Evolutionary conservation across 805 yeast species (phyloP).

Genomic region (Tetrapisispora namnaoensis): DNA sequence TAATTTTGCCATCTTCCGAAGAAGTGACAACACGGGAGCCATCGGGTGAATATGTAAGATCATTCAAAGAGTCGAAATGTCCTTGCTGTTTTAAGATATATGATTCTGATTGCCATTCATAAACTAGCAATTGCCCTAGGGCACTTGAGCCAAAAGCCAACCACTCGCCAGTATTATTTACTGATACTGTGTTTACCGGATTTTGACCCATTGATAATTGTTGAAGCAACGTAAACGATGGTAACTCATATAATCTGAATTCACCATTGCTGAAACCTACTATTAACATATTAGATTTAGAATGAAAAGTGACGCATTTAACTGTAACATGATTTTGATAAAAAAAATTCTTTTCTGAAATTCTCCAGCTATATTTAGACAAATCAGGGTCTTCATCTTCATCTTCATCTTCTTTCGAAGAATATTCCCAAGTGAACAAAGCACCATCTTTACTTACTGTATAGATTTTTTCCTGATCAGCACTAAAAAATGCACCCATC

Average conservation of each 20-base stretch:
- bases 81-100: slow-evolving; percentile 94
- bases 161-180: slow-evolving; percentile 91
- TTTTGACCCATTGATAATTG: slow-evolving; percentile 88
- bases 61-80: slow-evolving; percentile 83
- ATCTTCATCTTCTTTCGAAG: slow-evolving; percentile 41
- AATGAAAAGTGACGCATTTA: slow-evolving; percentile 76
- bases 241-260: slow-evolving; percentile 82
- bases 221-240: slow-evolving; percentile 70
- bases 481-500: slow-evolving; percentile 74
- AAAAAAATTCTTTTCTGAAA: slow-evolving; percentile 65
- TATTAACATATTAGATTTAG: slow-evolving; percentile 58
- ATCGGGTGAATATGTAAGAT: slow-evolving; percentile 85
- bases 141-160: slow-evolving; percentile 86
- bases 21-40: slow-evolving; percentile 90
- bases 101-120: slow-evolving; percentile 98
- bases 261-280: slow-evolving; percentile 88
- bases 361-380: slow-evolving; percentile 63
- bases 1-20: slow-evolving; percentile 92
- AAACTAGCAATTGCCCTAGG: slow-evolving; percentile 87
- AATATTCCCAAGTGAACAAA: slow-evolving; percentile 81
- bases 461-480: slow-evolving; percentile 81
- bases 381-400: slow-evolving; percentile 33
- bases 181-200: slow-evolving; percentile 69
- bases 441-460: slow-evolving; percentile 95
- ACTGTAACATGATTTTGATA: slow-evolving; percentile 56